Evolutionary conservation across 257 asterid species (phyloP).

Genomic region (Nicotiana paniculata): DNA sequence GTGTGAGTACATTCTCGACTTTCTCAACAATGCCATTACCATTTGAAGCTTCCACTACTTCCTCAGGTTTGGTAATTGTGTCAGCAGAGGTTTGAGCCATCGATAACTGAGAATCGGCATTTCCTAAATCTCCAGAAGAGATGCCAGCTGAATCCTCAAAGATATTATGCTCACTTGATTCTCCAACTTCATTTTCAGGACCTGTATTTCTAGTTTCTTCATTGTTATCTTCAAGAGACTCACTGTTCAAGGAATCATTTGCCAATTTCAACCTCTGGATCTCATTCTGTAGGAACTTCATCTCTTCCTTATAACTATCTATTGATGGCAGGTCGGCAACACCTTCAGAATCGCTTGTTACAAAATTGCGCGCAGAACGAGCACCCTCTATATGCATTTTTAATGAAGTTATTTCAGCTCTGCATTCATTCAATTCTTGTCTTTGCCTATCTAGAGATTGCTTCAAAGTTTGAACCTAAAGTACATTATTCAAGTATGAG

Average conservation of each 20-base stretch:
- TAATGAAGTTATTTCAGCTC: slow-evolving; percentile 94
- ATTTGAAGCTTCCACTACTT: slow-evolving; percentile 36
- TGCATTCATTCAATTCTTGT: slow-evolving; percentile 77
- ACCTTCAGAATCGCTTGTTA: slow-evolving; percentile 30
- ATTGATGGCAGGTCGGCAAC: slow-evolving; percentile 21
- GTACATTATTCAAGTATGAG: slow-evolving; percentile 8
- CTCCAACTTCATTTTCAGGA: slow-evolving; percentile 30
- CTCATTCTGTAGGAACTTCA: slow-evolving; percentile 38
- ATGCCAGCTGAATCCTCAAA: slow-evolving; percentile 26
- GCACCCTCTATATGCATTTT: slow-evolving; percentile 79
- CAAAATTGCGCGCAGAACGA: slow-evolving; percentile 41
- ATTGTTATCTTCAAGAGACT: slow-evolving; percentile 29
- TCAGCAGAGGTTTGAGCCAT: slow-evolving; percentile 33
- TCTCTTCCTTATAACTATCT: slow-evolving; percentile 40
- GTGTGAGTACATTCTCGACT: slow-evolving; percentile 27
- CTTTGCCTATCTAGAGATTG: slow-evolving; percentile 61
- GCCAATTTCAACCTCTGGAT: slow-evolving; percentile 37
- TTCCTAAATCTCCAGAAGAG: slow-evolving; percentile 31
- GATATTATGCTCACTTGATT: slow-evolving; percentile 30
- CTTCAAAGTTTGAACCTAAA: slow-evolving; percentile 76
- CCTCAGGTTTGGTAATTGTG: slow-evolving; percentile 32
- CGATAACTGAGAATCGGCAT: slow-evolving; percentile 29
- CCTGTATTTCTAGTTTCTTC: slow-evolving; percentile 32
- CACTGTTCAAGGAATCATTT: slow-evolving; percentile 21
- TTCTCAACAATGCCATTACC: slow-evolving; percentile 30